Evolutionary conservation across 164 flowering plant species (phyloP), one percentile per base, ranked within the genome.

Genomic region (Taxillus chinensis): DNA sequence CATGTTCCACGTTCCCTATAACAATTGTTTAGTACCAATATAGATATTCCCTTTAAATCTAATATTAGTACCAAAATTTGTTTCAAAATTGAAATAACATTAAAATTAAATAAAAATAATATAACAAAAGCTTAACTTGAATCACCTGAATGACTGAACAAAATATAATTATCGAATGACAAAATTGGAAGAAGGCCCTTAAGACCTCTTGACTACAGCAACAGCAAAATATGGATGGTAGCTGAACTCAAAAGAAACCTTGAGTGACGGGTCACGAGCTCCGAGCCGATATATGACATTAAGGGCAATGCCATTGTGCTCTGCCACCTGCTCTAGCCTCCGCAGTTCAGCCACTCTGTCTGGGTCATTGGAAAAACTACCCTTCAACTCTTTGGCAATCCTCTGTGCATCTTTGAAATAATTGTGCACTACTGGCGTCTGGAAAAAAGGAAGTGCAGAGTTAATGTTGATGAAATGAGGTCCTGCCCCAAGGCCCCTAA

Each of bases 251-350:
- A 95, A 82, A 41, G 85, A 77, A 12, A 89, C 82, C 73, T 86
- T 91, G 7, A 95, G 86, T 1, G 92, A 77, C 2, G 84, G 82
- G 69, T 95, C 97, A 16, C 70, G 65, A 59, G 73, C 68, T 57
- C 92, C 96, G 39, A 77, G 74, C 60, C 77, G 81, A 64, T 71
- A 74, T 53, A 95, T 75, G 49, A 93, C 78, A 67, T 85, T 91
- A 5, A 95, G 74, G 49, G 97, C 99, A 16, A 89, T 73, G 54
- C 76, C 70, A 66, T 91, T 91, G 73, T 78, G 96, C 74, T 95
- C 99, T 15, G 97, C 96, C 12, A 91, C 95, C 67, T 82, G 97
- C 71, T 95, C 99, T 43, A 95, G 65, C 56, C 68, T 74, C 40
- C 82, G 78, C 37, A 95, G 84, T 77, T 95, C 99, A 0, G 82